Conservation (phyloP, 495 filamentous ascomycete species). For the Niebla homalea region DNA sequence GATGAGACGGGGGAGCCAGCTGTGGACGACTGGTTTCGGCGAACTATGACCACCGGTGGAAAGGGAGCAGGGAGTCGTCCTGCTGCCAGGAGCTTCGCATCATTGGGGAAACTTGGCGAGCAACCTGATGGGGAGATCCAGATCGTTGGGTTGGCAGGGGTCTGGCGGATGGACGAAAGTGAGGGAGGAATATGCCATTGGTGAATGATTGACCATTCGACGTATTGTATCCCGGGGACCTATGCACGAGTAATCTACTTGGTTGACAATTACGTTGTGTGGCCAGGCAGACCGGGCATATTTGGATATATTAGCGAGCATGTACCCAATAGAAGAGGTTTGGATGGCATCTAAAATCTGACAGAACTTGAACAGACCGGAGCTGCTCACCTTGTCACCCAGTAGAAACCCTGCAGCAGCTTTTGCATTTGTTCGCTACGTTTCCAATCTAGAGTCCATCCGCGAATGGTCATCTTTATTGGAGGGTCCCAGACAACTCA, state of each 20-base stretch:
- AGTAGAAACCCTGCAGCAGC: too few relatives aligned
- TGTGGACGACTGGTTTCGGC: constrained; percentile 66
- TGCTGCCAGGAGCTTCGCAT: constrained; percentile 17
- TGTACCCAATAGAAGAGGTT: too few relatives aligned
- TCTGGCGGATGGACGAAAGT: constrained; percentile 72
- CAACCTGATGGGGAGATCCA: constrained; percentile 47
- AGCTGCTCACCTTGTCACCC: too few relatives aligned
- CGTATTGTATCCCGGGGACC: neutral
- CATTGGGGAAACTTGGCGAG: constrained; percentile 57
- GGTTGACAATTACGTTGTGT: too few relatives aligned
- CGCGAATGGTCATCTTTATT: too few relatives aligned
- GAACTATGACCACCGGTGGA: constrained; percentile 52
- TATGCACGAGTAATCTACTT: neutral
- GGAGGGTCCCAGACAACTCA: too few relatives aligned
- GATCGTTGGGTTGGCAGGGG: constrained; percentile 67
- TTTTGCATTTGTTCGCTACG: too few relatives aligned
- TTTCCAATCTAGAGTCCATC: too few relatives aligned
- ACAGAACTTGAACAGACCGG: too few relatives aligned
- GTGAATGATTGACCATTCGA: constrained; percentile 18
- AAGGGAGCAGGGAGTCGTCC: constrained; percentile 13
- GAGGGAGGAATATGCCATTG: constrained; percentile 64
- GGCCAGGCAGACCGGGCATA: too few relatives aligned
- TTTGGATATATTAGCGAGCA: too few relatives aligned
- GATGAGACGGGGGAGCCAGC: constrained; percentile 93
- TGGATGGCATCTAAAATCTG: too few relatives aligned